phyloP scores from a whole-genome alignment of 1,284 basidiomycete species.

The Retiboletus flavoniger region DNA sequence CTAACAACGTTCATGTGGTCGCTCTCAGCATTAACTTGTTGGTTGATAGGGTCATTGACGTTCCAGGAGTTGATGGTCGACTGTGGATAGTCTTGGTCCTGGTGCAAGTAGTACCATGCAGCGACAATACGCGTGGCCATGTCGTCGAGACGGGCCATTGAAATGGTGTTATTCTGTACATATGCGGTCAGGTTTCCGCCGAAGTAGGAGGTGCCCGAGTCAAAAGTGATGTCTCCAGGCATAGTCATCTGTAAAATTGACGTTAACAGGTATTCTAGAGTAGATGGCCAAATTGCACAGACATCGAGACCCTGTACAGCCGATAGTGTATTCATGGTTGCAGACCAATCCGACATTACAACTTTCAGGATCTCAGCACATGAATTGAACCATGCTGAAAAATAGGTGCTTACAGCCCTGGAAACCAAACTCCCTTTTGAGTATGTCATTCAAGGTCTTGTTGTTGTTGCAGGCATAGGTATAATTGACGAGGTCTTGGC shows the following conservation, averaged over 20 bases:
- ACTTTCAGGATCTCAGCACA: conserved; percentile 14
- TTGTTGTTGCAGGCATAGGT: conserved; percentile 57
- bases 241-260: conserved; percentile 34
- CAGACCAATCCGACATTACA: conserved; percentile 44
- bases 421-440: conserved; percentile 61
- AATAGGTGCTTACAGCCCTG: conserved; percentile 43
- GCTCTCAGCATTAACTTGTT: conserved; percentile 60
- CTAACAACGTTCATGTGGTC: conserved; percentile 56
- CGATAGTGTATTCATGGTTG: conserved; percentile 37
- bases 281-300: conserved; percentile 1
- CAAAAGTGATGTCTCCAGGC: conserved; percentile 42
- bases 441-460: conserved; percentile 51
- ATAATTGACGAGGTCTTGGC: conserved; percentile 42
- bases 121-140: conserved; percentile 68
- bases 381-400: not conserved
- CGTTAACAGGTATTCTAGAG: not conserved
- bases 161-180: conserved; percentile 35
- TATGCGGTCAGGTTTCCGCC: conserved; percentile 47
- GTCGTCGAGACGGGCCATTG: conserved; percentile 53
- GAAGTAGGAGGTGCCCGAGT: conserved; percentile 39
- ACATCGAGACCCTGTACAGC: conserved; percentile 50
- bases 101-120: conserved; percentile 57
- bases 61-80: conserved; percentile 55
- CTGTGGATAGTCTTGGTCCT: conserved; percentile 56
- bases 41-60: conserved; percentile 45